Evolutionary conservation across 164 flowering plant genomes (phyloP).

Genomic region (Stephania japonica): DNA sequence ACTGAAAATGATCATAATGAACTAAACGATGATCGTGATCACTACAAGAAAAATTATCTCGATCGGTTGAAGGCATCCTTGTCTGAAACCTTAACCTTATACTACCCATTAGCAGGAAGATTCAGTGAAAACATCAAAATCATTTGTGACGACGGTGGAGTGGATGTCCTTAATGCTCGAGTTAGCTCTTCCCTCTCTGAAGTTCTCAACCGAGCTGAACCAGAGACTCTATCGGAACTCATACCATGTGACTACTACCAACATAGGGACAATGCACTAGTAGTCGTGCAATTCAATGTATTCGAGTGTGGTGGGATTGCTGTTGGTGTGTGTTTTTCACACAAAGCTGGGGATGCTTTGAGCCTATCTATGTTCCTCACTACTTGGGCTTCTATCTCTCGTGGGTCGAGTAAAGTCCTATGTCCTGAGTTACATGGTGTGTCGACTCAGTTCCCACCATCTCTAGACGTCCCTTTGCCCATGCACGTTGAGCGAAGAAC

Average conservation of each 20-base stretch:
- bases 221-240: neutral
- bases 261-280: neutral
- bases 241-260: constrained; percentile 15
- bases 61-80: neutral
- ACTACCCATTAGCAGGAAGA: constrained; percentile 2
- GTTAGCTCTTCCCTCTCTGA: constrained; percentile 4
- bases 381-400: constrained; percentile 26
- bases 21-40: neutral
- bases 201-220: neutral
- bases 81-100: neutral
- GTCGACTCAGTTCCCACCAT: constrained; percentile 1
- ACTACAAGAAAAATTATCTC: neutral
- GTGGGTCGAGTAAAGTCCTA: constrained; percentile 4
- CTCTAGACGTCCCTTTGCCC: neutral
- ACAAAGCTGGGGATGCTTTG: constrained; percentile 31
- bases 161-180: neutral
- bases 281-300: constrained; percentile 28
- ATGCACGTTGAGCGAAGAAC: neutral
- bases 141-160: constrained; percentile 3
- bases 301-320: constrained; percentile 41
- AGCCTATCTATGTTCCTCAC: constrained; percentile 22
- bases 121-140: neutral
- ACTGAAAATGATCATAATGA: neutral
- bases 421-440: no score
- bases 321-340: constrained; percentile 28